Conservation (phyloP, 2,329 filamentous ascomycete genomes). For the Neofusicoccum kwambonambiense region DNA sequence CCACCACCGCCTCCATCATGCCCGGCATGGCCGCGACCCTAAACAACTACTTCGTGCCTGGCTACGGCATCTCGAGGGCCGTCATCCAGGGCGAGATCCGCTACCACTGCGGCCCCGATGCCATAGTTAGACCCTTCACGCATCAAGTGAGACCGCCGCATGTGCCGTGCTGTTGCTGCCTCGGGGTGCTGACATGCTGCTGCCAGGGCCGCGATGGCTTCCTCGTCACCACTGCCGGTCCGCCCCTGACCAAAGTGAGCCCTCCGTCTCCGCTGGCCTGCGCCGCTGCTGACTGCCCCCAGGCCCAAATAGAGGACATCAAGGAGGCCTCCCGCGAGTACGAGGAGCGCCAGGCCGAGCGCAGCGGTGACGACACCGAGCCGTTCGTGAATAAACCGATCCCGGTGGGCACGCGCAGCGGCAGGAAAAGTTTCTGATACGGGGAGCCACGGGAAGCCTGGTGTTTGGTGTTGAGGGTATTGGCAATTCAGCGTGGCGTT, state of each 20-base stretch:
- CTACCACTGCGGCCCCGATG: conserved; percentile 43
- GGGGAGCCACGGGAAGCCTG: not conserved
- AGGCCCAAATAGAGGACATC: conserved; percentile 45
- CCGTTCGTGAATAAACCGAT: conserved; percentile 41
- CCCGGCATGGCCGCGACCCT: conserved; percentile 23
- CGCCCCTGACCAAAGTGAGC: conserved; percentile 42
- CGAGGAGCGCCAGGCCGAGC: conserved; percentile 42
- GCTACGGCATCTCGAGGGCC: conserved; percentile 43
- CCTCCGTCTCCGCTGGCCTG: not conserved
- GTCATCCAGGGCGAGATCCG: conserved; percentile 45
- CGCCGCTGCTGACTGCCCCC: not conserved
- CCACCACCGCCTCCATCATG: not conserved
- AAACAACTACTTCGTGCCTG: conserved; percentile 44
- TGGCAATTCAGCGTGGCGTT: conserved; percentile 16
- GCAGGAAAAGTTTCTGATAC: conserved; percentile 8
- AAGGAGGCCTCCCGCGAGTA: conserved; percentile 41
- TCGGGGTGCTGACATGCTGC: not conserved
- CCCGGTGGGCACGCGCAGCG: conserved; percentile 27
- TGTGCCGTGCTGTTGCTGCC: not conserved
- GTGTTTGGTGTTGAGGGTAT: not conserved
- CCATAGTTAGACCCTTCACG: conserved; percentile 43
- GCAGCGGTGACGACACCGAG: conserved; percentile 29
- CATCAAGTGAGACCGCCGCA: conserved; percentile 34
- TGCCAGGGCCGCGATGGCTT: conserved; percentile 43
- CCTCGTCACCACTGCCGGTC: conserved; percentile 40